phyloP scores from a whole-genome alignment of 345 rosid genomes.

The Rhizophora mangle region DNA sequence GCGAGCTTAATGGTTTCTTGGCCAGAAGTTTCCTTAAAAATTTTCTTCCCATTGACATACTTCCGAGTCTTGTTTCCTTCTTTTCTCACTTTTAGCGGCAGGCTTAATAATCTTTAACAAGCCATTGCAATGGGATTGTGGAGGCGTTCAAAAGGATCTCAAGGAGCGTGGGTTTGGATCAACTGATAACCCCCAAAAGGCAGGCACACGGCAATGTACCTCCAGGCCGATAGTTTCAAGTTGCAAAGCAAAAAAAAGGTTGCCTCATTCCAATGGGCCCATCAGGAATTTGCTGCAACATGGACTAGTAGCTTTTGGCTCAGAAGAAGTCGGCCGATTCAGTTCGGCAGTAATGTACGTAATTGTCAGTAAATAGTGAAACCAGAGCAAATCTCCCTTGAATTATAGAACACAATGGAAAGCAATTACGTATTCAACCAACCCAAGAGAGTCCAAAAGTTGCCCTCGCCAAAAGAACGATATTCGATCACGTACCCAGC shows the following conservation, averaged over 20 bases:
- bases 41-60: slow-evolving; percentile 97
- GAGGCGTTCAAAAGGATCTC: too few relatives aligned
- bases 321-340: too few relatives aligned
- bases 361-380: background rate
- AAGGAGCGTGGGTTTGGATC: too few relatives aligned
- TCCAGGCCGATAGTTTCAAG: too few relatives aligned
- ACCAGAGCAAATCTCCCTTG: background rate
- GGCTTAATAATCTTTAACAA: slow-evolving; percentile 13
- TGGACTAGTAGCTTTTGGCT: slow-evolving; percentile 51
- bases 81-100: slow-evolving; percentile 23
- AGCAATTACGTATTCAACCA: background rate
- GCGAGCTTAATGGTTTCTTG: slow-evolving; percentile 86
- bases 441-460: background rate
- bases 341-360: too few relatives aligned
- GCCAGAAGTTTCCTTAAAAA: slow-evolving; percentile 76
- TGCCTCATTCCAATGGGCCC: too few relatives aligned
- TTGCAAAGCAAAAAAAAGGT: too few relatives aligned
- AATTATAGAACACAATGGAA: background rate
- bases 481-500: too few relatives aligned
- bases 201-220: too few relatives aligned
- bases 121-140: too few relatives aligned
- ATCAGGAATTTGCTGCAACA: slow-evolving; percentile 27
- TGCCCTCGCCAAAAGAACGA: too few relatives aligned
- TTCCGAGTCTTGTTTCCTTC: slow-evolving; percentile 42
- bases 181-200: too few relatives aligned